Evolutionary conservation across 345 rosid genomes (phyloP).

Genomic region (Schrenkiella parvula): DNA sequence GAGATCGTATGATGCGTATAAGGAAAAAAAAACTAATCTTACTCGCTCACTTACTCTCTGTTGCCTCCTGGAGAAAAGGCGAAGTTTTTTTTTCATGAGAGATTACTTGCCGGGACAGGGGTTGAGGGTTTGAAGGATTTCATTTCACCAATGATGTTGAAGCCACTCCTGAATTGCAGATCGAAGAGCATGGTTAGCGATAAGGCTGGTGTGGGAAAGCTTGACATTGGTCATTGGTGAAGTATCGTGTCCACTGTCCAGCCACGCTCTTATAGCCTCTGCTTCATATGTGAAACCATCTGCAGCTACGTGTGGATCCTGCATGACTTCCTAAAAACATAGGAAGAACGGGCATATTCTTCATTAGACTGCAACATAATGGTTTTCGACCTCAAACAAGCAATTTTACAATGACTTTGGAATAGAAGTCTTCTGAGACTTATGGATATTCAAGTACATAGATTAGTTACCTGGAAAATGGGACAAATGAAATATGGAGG

Average conservation of each 20-base stretch:
- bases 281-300: slow-evolving; percentile 86
- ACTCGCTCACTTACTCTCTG: neutral
- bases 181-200: slow-evolving; percentile 54
- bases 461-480: slow-evolving; percentile 60
- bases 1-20: slow-evolving; percentile 23
- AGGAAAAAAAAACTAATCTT: slow-evolving; percentile 7
- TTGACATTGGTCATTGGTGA: slow-evolving; percentile 73
- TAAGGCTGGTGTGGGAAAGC: slow-evolving; percentile 42
- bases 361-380: neutral
- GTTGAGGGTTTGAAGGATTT: neutral
- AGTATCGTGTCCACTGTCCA: slow-evolving; percentile 53
- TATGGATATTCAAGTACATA: neutral
- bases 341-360: neutral
- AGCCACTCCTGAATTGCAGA: slow-evolving; percentile 65
- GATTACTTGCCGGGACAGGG: neutral
- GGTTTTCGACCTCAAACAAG: neutral
- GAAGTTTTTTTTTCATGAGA: neutral
- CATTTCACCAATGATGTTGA: slow-evolving; percentile 37
- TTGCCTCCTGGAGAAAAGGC: slow-evolving; percentile 12
- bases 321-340: slow-evolving; percentile 67
- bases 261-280: slow-evolving; percentile 73
- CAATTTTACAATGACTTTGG: neutral
- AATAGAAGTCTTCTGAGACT: neutral
- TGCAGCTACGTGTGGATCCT: slow-evolving; percentile 76
- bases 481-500: slow-evolving; percentile 85